Conservation (phyloP, 2,329 filamentous ascomycete genomes). For the Penicillium sumatraense region DNA sequence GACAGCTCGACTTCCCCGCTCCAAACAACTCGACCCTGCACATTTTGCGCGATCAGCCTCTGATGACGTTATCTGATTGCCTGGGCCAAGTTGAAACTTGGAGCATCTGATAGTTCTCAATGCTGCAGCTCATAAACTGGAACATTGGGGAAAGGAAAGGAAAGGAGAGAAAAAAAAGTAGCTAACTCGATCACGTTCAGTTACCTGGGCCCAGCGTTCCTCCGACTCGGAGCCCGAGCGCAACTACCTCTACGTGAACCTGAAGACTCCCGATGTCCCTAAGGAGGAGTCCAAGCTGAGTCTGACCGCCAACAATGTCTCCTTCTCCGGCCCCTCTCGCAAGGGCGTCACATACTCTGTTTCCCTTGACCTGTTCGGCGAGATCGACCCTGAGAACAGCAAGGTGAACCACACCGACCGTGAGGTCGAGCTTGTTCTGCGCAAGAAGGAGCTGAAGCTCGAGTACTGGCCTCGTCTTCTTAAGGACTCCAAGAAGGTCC, state of each 20-base stretch:
- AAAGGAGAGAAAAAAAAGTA: too few species aligned
- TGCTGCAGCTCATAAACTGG: conserved; percentile 3
- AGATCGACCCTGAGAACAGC: conserved; percentile 84
- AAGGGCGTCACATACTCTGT: conserved; percentile 88
- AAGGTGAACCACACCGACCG: conserved; percentile 88
- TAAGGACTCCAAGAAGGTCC: conserved; percentile 85
- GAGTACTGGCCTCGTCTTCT: conserved; percentile 96
- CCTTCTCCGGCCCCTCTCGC: conserved; percentile 81
- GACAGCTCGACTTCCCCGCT: conserved; percentile 34
- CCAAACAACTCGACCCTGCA: conserved; percentile 22
- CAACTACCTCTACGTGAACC: conserved; percentile 94
- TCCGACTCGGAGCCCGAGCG: conserved; percentile 76
- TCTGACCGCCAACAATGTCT: conserved; percentile 74
- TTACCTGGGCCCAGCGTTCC: conserved; percentile 98
- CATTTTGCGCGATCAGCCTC: conserved; percentile 24
- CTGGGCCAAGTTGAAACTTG: neutral
- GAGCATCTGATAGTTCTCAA: conserved; percentile 3
- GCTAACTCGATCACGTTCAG: conserved; percentile 52
- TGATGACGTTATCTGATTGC: conserved; percentile 20
- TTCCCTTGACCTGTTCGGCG: conserved; percentile 83
- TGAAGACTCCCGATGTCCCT: conserved; percentile 84
- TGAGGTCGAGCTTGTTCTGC: conserved; percentile 86
- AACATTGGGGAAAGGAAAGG: neutral
- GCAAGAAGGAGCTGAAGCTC: conserved; percentile 95
- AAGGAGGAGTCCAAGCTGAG: conserved; percentile 78